Evolutionary conservation across 345 rosid species (phyloP).

Genomic region (Firmiana major): DNA sequence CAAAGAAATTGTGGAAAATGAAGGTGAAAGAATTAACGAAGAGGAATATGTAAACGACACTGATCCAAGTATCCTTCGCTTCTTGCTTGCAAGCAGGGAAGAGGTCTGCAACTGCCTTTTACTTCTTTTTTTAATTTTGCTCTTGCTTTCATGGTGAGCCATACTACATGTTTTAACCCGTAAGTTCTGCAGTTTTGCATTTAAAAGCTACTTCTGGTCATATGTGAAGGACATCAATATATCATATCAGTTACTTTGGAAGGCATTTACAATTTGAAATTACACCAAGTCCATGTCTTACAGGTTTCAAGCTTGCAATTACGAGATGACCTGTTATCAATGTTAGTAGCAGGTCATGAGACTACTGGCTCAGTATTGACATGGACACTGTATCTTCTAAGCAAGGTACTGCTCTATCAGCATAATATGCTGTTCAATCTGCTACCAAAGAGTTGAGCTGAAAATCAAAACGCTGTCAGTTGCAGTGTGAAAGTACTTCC

Average conservation of each 20-base stretch:
- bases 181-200: not conserved
- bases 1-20: constrained; percentile 84
- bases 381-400: constrained; percentile 93
- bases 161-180: not conserved
- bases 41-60: constrained; percentile 92
- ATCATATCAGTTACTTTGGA: not conserved
- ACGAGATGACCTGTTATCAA: constrained; percentile 89
- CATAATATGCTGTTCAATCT: not conserved
- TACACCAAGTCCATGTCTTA: not conserved
- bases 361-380: constrained; percentile 96
- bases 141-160: not conserved
- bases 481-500: not conserved
- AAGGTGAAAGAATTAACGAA: constrained; percentile 75
- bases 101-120: constrained; percentile 45
- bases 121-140: not conserved
- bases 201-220: not conserved
- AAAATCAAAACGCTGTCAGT: not conserved
- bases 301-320: constrained; percentile 85
- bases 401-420: constrained; percentile 55
- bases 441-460: not conserved
- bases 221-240: not conserved
- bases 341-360: constrained; percentile 98
- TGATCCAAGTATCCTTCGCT: constrained; percentile 91
- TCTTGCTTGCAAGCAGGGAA: constrained; percentile 94
- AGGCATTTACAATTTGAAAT: not conserved